Conservation (phyloP, 345 rosid species). For the Alliaria petiolata region DNA sequence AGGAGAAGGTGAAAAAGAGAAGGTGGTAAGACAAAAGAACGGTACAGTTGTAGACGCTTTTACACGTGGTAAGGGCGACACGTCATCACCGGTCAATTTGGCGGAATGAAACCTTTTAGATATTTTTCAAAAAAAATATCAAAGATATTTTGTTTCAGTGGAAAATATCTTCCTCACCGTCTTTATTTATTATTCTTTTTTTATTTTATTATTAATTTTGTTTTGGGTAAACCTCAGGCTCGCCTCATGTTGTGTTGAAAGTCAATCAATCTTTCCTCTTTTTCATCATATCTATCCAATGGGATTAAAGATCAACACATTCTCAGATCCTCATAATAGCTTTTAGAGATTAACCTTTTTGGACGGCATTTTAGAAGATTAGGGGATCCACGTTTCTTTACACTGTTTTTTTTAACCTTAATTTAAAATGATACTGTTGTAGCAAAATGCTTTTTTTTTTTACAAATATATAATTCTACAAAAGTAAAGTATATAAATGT, state of each 20-base stretch:
- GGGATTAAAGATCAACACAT: not conserved
- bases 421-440: no score
- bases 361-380: not conserved
- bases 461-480: no score
- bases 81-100: slow-evolving; percentile 35
- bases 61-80: slow-evolving; percentile 63
- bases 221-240: not conserved
- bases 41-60: slow-evolving; percentile 61
- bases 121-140: slow-evolving; percentile 22
- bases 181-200: not conserved
- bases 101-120: slow-evolving; percentile 11
- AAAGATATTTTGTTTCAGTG: slow-evolving; percentile 7
- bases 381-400: not conserved
- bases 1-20: not conserved
- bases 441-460: no score
- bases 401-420: no score
- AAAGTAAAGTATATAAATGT: no score
- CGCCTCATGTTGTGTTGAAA: not conserved
- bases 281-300: not conserved
- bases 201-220: not conserved
- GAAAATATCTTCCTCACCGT: slow-evolving; percentile 30
- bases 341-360: not conserved
- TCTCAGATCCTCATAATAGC: not conserved
- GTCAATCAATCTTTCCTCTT: not conserved
- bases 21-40: slow-evolving; percentile 21